These are phyloP conservation scores for Leccinum solheimii DNA, from an alignment of 1,284 basidiomycete genomes.

Conservation along the genomic window DNA sequence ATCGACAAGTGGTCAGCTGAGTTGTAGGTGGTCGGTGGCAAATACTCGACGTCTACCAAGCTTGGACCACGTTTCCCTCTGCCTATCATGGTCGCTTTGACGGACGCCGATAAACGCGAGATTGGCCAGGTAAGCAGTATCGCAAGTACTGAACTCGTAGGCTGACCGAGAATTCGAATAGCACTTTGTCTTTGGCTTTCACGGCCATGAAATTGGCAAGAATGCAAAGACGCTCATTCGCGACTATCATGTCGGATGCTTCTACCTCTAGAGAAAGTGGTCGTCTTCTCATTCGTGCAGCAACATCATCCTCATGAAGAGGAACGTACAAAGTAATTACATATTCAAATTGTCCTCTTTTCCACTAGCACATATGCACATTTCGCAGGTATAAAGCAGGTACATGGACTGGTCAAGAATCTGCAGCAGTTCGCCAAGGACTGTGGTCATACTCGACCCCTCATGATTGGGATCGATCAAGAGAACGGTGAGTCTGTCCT, in stretches of 20 bases:
- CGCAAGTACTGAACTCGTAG: background rate
- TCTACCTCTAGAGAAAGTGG: background rate
- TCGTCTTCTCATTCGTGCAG: conserved; percentile 25
- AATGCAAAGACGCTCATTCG: conserved; percentile 57
- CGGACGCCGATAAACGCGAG: conserved; percentile 45
- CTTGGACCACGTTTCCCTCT: background rate
- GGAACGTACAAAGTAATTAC: conserved; percentile 58
- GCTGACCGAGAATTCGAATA: conserved; percentile 25
- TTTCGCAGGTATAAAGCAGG: conserved; percentile 49
- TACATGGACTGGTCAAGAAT: conserved; percentile 45
- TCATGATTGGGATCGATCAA: conserved; percentile 71
- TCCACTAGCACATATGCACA: background rate
- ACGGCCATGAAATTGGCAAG: conserved; percentile 53
- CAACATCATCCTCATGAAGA: conserved; percentile 66
- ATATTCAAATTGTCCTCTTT: background rate
- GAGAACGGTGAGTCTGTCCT: conserved; percentile 53
- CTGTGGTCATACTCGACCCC: conserved; percentile 52
- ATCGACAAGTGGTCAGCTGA: conserved; percentile 7
- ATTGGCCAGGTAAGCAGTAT: conserved; percentile 50
- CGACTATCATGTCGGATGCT: conserved; percentile 61
- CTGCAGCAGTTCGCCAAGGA: conserved; percentile 58
- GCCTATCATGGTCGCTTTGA: conserved; percentile 29
- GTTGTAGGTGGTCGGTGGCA: background rate
- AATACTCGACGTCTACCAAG: conserved; percentile 4
- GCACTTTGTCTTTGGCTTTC: conserved; percentile 73